These are phyloP conservation scores for Scheffersomyces segobiensis DNA, from an alignment of 1,139 yeast species.

Conservation along the genomic window DNA sequence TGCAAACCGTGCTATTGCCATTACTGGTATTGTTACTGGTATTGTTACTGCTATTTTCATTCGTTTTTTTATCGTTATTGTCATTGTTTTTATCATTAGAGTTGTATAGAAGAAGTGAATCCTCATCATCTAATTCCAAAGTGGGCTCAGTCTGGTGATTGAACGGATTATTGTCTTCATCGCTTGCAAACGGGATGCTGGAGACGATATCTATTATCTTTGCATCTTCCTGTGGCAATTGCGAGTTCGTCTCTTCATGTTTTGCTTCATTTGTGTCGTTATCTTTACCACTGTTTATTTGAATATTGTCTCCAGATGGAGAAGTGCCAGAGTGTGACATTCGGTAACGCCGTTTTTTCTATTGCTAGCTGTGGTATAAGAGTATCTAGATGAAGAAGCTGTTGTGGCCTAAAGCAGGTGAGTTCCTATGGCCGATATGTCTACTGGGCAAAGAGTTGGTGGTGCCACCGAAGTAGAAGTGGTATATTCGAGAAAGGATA, in stretches of 20 bases:
- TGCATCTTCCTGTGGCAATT: neutral
- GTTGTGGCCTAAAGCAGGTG: neutral
- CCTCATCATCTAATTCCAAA: slow-evolving; percentile 20
- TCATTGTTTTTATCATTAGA: slow-evolving; percentile 9
- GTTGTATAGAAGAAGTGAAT: slow-evolving; percentile 27
- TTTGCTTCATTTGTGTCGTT: neutral
- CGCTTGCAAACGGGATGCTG: slow-evolving; percentile 13
- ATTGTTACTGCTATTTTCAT: slow-evolving; percentile 4
- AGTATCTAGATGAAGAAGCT: neutral
- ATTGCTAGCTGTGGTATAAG: neutral
- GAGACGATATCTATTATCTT: neutral
- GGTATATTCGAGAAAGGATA: neutral
- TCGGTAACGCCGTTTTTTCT: neutral
- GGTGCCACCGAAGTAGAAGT: neutral
- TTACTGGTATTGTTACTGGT: slow-evolving; percentile 5
- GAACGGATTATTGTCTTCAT: slow-evolving; percentile 57
- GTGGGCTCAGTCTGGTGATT: slow-evolving; percentile 37
- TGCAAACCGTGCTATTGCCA: neutral
- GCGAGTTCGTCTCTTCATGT: neutral
- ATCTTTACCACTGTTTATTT: neutral
- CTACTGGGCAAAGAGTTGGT: neutral
- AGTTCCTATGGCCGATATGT: neutral
- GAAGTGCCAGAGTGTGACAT: neutral
- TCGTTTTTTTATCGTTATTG: neutral
- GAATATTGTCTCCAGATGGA: neutral